These are phyloP conservation scores for Euphorbia pulcherrima DNA, from an alignment of 345 rosid species.

Conservation along the genomic window DNA sequence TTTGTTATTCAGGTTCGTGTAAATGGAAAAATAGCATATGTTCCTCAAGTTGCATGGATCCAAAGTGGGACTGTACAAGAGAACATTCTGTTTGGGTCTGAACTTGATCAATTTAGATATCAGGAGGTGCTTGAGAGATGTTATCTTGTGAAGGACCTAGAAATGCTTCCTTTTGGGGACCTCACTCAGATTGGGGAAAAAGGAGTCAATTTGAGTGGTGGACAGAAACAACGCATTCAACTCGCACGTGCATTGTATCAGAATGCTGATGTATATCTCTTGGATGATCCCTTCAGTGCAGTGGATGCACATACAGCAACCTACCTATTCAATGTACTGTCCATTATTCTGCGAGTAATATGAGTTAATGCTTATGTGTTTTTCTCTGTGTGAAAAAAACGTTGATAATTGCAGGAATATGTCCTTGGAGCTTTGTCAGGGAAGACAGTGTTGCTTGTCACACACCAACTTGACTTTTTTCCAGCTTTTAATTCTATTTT, in stretches of 20 bases:
- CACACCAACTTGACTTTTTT: conserved; percentile 59
- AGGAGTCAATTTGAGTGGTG: conserved; percentile 58
- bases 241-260: conserved; percentile 56
- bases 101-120: conserved; percentile 36
- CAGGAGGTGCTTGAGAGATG: conserved; percentile 36
- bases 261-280: conserved; percentile 51
- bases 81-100: conserved; percentile 50
- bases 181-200: conserved; percentile 51
- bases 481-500: conserved; percentile 41
- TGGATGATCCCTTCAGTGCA: conserved; percentile 65
- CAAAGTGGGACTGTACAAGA: conserved; percentile 47
- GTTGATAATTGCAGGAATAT: conserved; percentile 37
- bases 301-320: conserved; percentile 60
- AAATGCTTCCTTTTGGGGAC: conserved; percentile 47
- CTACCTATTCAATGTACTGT: conserved; percentile 37
- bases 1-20: conserved; percentile 29
- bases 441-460: conserved; percentile 54
- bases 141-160: conserved; percentile 44
- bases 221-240: conserved; percentile 57
- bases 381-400: not conserved
- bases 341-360: not conserved
- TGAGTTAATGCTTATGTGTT: not conserved
- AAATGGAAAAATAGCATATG: conserved; percentile 49
- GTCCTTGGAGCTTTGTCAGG: conserved; percentile 39
- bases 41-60: conserved; percentile 59